Evolutionary conservation across 805 yeast genomes (phyloP).

Genomic region (Crinitomyces ghanaensis): DNA sequence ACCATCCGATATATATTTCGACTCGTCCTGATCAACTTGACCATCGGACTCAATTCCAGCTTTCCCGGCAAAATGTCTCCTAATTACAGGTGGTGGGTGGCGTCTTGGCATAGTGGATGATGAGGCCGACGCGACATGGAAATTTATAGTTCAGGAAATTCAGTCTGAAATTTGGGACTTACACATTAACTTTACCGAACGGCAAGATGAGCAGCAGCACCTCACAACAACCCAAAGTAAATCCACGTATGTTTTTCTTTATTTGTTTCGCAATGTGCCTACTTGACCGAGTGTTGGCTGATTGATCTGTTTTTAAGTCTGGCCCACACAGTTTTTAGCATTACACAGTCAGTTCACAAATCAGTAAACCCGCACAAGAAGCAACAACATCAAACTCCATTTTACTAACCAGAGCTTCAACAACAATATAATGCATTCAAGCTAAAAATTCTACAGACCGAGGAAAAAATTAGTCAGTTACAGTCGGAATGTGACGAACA

Average conservation of each 20-base stretch:
- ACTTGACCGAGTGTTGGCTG: too few species aligned
- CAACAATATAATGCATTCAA: conserved; percentile 31
- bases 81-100: too few species aligned
- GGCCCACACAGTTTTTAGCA: background rate
- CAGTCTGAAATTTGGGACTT: too few species aligned
- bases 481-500: conserved; percentile 33
- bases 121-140: too few species aligned
- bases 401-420: conserved; percentile 24
- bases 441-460: conserved; percentile 24
- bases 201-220: too few species aligned
- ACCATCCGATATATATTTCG: too few species aligned
- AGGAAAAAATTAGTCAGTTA: conserved; percentile 30
- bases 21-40: conserved; percentile 16
- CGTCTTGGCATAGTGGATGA: too few species aligned
- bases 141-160: too few species aligned
- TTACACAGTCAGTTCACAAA: too few species aligned
- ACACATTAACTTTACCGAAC: too few species aligned
- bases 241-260: conserved; percentile 15
- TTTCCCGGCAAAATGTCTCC: conserved; percentile 16
- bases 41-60: conserved; percentile 12
- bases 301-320: background rate
- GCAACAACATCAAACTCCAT: too few species aligned
- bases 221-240: conserved; percentile 18
- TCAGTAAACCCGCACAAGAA: background rate
- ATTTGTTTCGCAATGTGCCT: too few species aligned